These are phyloP conservation scores for Suillus cothurnatus DNA, from an alignment of 768 basidiomycete genomes.

Conservation along the genomic window DNA sequence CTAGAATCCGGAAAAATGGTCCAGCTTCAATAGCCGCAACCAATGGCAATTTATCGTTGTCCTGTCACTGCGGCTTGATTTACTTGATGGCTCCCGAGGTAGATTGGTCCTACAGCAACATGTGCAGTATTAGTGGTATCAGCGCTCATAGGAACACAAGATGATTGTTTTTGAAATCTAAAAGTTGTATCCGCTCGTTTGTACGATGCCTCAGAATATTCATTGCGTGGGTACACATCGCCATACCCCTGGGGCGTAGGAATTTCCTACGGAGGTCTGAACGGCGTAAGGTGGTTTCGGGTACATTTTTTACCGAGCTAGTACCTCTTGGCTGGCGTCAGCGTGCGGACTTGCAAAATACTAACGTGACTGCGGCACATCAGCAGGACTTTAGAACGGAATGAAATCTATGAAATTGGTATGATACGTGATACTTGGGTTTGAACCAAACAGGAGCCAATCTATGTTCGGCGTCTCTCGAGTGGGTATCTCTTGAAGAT, in stretches of 20 bases:
- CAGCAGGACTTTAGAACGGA: neutral
- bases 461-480: neutral
- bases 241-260: no score
- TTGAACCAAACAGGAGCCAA: neutral
- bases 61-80: neutral
- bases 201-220: no score
- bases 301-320: no score
- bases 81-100: neutral
- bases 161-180: neutral
- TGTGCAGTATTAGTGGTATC: neutral
- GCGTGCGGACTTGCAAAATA: neutral
- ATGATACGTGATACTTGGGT: neutral
- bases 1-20: no score
- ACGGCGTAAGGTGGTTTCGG: neutral
- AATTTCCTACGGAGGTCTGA: neutral
- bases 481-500: neutral
- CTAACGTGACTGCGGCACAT: neutral
- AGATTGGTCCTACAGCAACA: neutral
- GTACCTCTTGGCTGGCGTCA: no score
- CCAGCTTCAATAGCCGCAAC: no score
- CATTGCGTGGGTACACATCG: no score
- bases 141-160: neutral
- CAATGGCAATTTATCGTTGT: no score
- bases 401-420: neutral
- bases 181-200: neutral